Base-by-base conservation (phyloP, 352 stramenopile genomes). In the Globisporangium nunn region DNA sequence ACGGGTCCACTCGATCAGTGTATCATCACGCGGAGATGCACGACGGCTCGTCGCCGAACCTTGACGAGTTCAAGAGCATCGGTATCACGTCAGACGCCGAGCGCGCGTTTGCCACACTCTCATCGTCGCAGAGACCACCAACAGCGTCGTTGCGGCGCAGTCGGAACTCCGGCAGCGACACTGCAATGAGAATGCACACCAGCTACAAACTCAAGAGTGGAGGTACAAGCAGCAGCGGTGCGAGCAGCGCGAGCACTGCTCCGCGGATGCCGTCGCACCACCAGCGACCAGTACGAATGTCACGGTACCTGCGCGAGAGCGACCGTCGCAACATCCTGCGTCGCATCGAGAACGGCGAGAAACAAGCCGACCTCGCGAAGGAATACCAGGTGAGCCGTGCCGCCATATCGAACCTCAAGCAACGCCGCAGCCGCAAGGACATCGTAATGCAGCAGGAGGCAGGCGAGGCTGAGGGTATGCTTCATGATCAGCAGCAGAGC, bases 351-450 rank as follows among this genome's bases (percentile, higher is more conserved):
- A 68, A 73, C 18, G 78, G 78, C 5, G 78, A 88, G 56, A 85
- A 86, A 55, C 74, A 86, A 31, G 74, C 78, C 0, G 66, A 68
- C n/a, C 66, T 86, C 3, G 75, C 78, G 23, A 88, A 86, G 65
- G 78, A 87, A 52, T 87, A 79, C 54, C 62, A 77, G 23, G 76
- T 87, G 23, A 85, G 70, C 55, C 76, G 76, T 18, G 74, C 76
- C 0, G 74, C 76, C n/a, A 87, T 87, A 52, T 87, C 74, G 53
- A 87, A 87, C 59, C 54, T 87, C 37, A 75, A 84, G 57, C 83
- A 87, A 56, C 72, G 82, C 44, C 61, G 76, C 2, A 70, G 75
- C 30, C 62, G 74, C 10, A 71, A 67, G 49, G 61, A 81, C 62
- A 57, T 70, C 23, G 75, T 80, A 39, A 74, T 70, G 2, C 41